Evolutionary conservation across 2,329 filamentous ascomycete species (phyloP).

Genomic region (Thelonectria rubi): DNA sequence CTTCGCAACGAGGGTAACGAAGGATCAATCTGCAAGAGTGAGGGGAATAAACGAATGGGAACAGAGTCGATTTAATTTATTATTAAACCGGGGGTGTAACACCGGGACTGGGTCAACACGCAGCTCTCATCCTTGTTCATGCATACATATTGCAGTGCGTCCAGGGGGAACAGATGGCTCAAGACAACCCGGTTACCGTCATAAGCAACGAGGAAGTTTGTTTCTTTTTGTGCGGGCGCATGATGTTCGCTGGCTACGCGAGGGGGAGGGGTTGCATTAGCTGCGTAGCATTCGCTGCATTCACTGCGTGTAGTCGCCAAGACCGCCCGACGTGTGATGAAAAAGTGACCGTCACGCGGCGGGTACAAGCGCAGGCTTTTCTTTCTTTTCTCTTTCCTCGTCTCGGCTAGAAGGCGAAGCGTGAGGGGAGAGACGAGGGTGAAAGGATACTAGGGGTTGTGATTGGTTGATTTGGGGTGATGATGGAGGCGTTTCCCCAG

Average conservation of each 20-base stretch:
- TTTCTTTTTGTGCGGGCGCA: too few species aligned
- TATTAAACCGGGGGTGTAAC: conserved; percentile 1
- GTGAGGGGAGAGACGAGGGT: too few species aligned
- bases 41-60: neutral
- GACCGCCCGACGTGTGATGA: neutral
- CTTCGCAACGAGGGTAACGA: neutral
- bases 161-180: neutral
- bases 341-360: too few species aligned
- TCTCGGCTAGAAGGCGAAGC: neutral
- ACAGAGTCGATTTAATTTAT: neutral
- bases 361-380: neutral
- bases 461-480: too few species aligned
- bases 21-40: neutral
- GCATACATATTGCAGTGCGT: neutral
- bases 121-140: neutral
- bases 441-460: too few species aligned
- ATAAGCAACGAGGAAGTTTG: neutral
- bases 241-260: too few species aligned
- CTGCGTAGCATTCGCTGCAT: too few species aligned
- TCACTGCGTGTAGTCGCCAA: neutral
- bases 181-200: neutral
- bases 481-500: too few species aligned
- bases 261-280: too few species aligned
- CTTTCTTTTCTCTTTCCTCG: neutral
- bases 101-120: neutral